phyloP scores from a whole-genome alignment of 257 asterid species.

The Lycium barbarum region DNA sequence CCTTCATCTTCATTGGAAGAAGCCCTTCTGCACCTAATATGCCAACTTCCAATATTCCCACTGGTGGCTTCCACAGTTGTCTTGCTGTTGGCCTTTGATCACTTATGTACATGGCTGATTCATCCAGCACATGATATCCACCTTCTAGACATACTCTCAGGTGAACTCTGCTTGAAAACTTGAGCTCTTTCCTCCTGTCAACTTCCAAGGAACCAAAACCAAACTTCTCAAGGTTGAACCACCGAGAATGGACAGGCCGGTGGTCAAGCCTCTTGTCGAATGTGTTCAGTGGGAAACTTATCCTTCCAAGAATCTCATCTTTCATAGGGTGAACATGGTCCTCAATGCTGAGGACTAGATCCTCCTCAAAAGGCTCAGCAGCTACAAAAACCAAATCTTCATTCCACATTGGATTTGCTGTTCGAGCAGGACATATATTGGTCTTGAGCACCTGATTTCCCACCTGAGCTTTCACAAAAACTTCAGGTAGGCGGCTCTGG shows the following conservation, averaged over 20 bases:
- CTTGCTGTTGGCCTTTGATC: constrained; percentile 79
- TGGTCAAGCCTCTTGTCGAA: constrained; percentile 83
- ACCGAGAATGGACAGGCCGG: constrained; percentile 65
- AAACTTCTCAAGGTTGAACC: constrained; percentile 74
- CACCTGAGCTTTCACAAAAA: constrained; percentile 58
- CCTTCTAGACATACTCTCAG: constrained; percentile 80
- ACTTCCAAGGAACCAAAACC: constrained; percentile 54
- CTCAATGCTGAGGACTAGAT: constrained; percentile 64
- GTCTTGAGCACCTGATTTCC: constrained; percentile 73
- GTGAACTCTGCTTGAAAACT: constrained; percentile 71
- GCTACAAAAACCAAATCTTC: constrained; percentile 74
- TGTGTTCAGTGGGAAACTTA: constrained; percentile 51
- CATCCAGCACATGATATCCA: constrained; percentile 82
- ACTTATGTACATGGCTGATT: constrained; percentile 69
- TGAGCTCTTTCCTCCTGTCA: constrained; percentile 60
- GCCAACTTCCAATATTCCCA: constrained; percentile 77
- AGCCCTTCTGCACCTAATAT: constrained; percentile 69
- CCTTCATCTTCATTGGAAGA: constrained; percentile 82
- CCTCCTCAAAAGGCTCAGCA: constrained; percentile 85
- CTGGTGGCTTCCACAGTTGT: constrained; percentile 83
- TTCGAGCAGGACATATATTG: constrained; percentile 46
- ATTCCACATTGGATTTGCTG: constrained; percentile 78
- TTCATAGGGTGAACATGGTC: constrained; percentile 62
- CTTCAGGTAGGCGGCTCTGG: constrained; percentile 57
- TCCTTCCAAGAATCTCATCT: constrained; percentile 64